Evolutionary conservation across 2,329 filamentous ascomycete species (phyloP), one percentile per base, ranked within the genome.

Genomic region (Pyrenochaeta sp.): DNA sequence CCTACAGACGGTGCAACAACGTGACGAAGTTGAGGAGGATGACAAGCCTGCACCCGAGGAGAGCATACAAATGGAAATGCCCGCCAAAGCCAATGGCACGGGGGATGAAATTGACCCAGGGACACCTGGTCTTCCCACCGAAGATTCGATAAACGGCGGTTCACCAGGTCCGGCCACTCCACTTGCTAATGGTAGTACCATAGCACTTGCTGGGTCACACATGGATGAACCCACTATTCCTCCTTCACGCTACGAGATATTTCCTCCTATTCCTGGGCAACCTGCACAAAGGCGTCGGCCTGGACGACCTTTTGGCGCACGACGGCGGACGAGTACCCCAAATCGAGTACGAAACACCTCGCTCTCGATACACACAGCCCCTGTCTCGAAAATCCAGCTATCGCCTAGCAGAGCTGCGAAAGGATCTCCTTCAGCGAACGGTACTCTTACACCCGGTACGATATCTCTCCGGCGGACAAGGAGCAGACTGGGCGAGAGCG

Each of bases 1-100:
- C 6, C 80, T 98, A 50, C 93, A 91, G 60, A 90, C 94, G 1
- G 91, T 98, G 48, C 94, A 94, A 11, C 92, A 90, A 4, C 87
- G 94, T 31, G 92, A 96, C 56, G 92, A 92, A 18, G 87, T 89
- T 33, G 71, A 75, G 7, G 79, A 81, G 32, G 71, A 77, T 17
- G 76, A 75, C 1, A 69, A 69, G 20, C 69, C 72, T 10, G 68
- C 69, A 31, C 74, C 78, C 23, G 76, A 80, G 66, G 78, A 81
- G 65, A 76, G 75, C 29, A 75, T 80, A 0, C 76, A 81, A 51
- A 71, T 77, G 57, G 66, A 67, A 9, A 41, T 58, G 31, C 61
- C 63, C 27, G 55, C 67, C 15, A 69, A 71, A 45, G 45, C 58
- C 2, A 73, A 71, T 17, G 67, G 63, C 7, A 60, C 51, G 4